These are phyloP conservation scores for Tarenaya hassleriana DNA, from an alignment of 345 rosid genomes.

Conservation along the genomic window DNA sequence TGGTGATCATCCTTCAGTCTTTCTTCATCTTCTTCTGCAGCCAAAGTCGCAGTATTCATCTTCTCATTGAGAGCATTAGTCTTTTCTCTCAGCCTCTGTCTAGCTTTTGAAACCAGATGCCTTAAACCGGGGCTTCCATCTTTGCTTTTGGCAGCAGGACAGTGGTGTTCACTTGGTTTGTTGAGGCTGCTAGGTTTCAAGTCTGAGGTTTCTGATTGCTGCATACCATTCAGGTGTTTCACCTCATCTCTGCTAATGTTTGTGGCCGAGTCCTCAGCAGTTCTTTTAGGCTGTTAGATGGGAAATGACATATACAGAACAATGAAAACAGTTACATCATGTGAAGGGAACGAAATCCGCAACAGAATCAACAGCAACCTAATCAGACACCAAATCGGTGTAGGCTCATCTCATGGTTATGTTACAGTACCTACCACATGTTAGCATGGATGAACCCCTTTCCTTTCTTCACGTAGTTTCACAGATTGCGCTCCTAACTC, in stretches of 20 bases:
- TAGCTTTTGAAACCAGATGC: slow-evolving; percentile 11
- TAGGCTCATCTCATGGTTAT: not conserved
- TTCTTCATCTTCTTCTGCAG: slow-evolving; percentile 25
- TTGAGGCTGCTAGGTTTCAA: no score
- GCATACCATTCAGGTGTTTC: no score
- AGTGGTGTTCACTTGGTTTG: not conserved
- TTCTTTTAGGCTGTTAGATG: no score
- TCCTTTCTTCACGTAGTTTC: not conserved
- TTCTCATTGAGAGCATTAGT: not conserved
- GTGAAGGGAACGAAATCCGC: no score
- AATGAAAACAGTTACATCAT: no score
- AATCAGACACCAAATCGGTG: slow-evolving; percentile 4
- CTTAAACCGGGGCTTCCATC: slow-evolving; percentile 18
- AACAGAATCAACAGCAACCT: slow-evolving; percentile 14
- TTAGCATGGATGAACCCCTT: not conserved
- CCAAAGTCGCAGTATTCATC: no score
- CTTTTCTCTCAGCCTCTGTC: slow-evolving; percentile 18
- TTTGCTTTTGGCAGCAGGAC: slow-evolving; percentile 21
- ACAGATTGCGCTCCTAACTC: not conserved
- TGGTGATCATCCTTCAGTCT: slow-evolving; percentile 22
- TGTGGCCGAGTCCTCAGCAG: no score
- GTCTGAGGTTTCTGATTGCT: no score
- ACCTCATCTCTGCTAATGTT: no score
- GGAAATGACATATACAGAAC: no score
- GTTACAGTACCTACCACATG: not conserved